phyloP scores from a whole-genome alignment of 2,329 filamentous ascomycete species.

The Graphiopsis chlorocephala region DNA sequence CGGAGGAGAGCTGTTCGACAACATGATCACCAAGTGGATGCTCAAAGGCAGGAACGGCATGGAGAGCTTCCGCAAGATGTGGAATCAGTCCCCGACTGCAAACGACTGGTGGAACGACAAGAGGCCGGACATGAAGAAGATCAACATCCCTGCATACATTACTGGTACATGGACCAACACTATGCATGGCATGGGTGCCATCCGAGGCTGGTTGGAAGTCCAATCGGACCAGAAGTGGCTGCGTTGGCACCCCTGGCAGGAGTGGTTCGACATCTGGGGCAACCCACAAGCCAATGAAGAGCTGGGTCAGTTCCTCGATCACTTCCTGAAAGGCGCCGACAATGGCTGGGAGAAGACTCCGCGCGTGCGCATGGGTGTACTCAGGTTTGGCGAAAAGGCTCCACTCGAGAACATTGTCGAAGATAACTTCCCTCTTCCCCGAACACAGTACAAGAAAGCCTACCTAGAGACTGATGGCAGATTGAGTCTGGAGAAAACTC shows the following conservation, averaged over 20 bases:
- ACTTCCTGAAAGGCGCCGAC: slow-evolving; percentile 41
- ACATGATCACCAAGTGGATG: slow-evolving; percentile 19
- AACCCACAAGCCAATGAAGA: slow-evolving; percentile 34
- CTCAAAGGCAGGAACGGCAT: slow-evolving; percentile 18
- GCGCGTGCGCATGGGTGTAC: slow-evolving; percentile 40
- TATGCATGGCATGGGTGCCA: slow-evolving; percentile 19
- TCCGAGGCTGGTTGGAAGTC: slow-evolving; percentile 39
- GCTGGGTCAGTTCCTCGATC: slow-evolving; percentile 36
- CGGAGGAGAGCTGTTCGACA: slow-evolving; percentile 14
- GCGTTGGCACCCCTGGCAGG: slow-evolving; percentile 39
- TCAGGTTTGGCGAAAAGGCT: slow-evolving; percentile 36
- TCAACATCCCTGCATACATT: slow-evolving; percentile 21
- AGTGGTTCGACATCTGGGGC: slow-evolving; percentile 45
- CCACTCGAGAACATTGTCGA: slow-evolving; percentile 20
- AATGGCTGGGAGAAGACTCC: slow-evolving; percentile 49
- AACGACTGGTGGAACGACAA: slow-evolving; percentile 21
- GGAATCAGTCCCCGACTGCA: slow-evolving; percentile 1
- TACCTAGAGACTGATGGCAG: not conserved
- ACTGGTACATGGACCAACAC: slow-evolving; percentile 13
- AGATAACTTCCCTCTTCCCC: slow-evolving; percentile 17
- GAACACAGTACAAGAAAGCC: slow-evolving; percentile 13
- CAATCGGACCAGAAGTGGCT: slow-evolving; percentile 43
- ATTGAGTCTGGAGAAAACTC: not conserved
- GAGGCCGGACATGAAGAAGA: slow-evolving; percentile 16
- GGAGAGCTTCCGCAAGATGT: slow-evolving; percentile 19